Evolutionary conservation across 2,329 filamentous ascomycete species (phyloP), one percentile per base, ranked within the genome.

Genomic region (Ceratocystis diversiconidia): DNA sequence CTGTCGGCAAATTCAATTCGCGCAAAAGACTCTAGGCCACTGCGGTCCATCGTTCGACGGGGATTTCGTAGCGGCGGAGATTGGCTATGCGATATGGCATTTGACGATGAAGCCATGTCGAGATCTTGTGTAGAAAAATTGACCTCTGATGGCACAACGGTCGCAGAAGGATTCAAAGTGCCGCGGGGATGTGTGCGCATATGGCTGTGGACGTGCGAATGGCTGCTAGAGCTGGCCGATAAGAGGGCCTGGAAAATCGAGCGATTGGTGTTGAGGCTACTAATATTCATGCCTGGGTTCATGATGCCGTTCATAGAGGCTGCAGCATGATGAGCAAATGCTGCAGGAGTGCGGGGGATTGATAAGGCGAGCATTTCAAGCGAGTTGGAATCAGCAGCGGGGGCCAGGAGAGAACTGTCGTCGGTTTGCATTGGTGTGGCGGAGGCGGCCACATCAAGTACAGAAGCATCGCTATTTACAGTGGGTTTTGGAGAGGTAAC

Each of bases 1-100:
- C 87, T 87, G 76, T 92, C 88, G 69, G 82, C 80, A 72, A 92
- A 91, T 70, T 85, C 82, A 68, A 92, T 77, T 63, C 79, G 77
- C 55, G 82, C 82, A 72, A 83, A 84, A 2, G 81, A 83, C 70
- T 83, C 79, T 15, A 84, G 73, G 61, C 74, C 76, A 17, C 55
- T 63, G 17, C 22, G 52, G 30, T 59, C 62, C 48, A 64, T 30
- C 7, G 19, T 52, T 6, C 52, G 50, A 10, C 62, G 48, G 17
- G 15, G 22, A 46, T 60, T 64, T 5, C 62, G 62, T 43, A 41
- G 57, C 30, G 43, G 44, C 3, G 30, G 19, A 19, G 41, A 41
- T 44, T 61, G 15, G 4, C 52, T 19, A 5, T 28, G 7, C 22
- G 46, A 62, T 25, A 44, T 5, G 19, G 28, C 19, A 48, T 60